Conservation (phyloP, 1,139 yeast species). For the Hyphopichia khmerensis region DNA sequence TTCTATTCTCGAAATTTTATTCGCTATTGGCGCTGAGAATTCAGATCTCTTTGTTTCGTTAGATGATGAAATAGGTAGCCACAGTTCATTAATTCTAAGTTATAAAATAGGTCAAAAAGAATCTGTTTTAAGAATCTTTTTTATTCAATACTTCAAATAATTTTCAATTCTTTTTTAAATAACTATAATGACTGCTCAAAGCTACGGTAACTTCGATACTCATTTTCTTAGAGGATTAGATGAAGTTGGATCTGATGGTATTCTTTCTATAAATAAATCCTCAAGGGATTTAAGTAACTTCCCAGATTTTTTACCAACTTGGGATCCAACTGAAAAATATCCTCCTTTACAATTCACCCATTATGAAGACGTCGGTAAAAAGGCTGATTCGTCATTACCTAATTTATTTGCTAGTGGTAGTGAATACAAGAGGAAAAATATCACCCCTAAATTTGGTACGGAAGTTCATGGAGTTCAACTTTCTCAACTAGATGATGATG, state of each 20-base stretch:
- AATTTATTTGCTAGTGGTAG: conserved; percentile 35
- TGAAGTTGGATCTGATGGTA: conserved; percentile 37
- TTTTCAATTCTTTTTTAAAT: no score
- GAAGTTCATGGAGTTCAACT: conserved; percentile 52
- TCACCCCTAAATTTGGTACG: conserved; percentile 58
- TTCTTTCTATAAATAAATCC: conserved; percentile 29
- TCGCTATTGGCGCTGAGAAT: no score
- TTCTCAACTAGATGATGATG: conserved; percentile 40
- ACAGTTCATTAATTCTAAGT: no score
- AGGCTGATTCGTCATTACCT: conserved; percentile 47
- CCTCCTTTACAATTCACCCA: conserved; percentile 38
- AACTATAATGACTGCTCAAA: background rate
- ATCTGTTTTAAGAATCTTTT: no score
- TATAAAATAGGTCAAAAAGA: no score
- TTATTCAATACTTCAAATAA: no score
- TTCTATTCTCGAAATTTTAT: no score
- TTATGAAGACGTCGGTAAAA: conserved; percentile 44
- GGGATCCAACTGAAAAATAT: conserved; percentile 43
- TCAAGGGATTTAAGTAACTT: conserved; percentile 26
- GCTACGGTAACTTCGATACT: conserved; percentile 37
- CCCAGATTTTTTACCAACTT: conserved; percentile 49
- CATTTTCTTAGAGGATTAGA: conserved; percentile 39
- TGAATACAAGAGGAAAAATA: conserved; percentile 17
- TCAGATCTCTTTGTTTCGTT: no score
- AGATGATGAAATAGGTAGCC: no score